These are phyloP conservation scores for Phytophthora megakarya DNA, from an alignment of 352 stramenopile genomes.

Conservation along the genomic window DNA sequence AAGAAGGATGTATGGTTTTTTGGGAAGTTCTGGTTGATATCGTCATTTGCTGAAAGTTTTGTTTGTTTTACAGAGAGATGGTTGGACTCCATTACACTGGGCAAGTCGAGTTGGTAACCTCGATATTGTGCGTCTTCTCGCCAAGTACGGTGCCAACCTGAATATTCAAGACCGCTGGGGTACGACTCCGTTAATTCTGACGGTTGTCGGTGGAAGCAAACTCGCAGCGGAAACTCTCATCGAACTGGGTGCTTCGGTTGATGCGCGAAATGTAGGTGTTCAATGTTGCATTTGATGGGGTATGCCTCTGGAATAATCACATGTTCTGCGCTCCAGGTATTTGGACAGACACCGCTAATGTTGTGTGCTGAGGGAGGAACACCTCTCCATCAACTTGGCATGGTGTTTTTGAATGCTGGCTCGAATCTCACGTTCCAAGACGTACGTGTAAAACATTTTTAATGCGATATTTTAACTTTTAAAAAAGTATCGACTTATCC, in stretches of 20 bases:
- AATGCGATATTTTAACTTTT: too few relatives aligned
- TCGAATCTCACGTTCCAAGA: conserved; percentile 65
- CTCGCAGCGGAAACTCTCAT: conserved; percentile 62
- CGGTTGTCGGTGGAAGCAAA: conserved; percentile 72
- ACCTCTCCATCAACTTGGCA: conserved; percentile 70
- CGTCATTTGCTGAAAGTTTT: too few relatives aligned
- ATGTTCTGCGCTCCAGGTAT: conserved; percentile 44
- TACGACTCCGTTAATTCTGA: conserved; percentile 82
- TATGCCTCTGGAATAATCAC: not conserved
- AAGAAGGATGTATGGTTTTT: conserved; percentile 82
- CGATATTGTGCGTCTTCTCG: conserved; percentile 76
- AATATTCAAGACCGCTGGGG: conserved; percentile 80
- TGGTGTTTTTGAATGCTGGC: conserved; percentile 76
- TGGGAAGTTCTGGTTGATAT: too few relatives aligned
- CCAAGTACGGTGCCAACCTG: conserved; percentile 77
- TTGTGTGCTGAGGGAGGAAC: conserved; percentile 62
- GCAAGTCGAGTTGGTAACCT: conserved; percentile 75
- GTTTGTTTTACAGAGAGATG: conserved; percentile 49
- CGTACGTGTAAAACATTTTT: conserved; percentile 43
- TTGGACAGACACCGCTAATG: conserved; percentile 78
- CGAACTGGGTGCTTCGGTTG: conserved; percentile 71
- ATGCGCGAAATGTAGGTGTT: conserved; percentile 64
- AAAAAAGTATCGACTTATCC: not conserved
- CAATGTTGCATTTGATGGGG: not conserved
- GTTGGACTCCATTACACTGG: conserved; percentile 81